Evolutionary conservation across 2,329 filamentous ascomycete genomes (phyloP), one percentile per base, ranked within the genome.

Genomic region (Diaporthe sp.): DNA sequence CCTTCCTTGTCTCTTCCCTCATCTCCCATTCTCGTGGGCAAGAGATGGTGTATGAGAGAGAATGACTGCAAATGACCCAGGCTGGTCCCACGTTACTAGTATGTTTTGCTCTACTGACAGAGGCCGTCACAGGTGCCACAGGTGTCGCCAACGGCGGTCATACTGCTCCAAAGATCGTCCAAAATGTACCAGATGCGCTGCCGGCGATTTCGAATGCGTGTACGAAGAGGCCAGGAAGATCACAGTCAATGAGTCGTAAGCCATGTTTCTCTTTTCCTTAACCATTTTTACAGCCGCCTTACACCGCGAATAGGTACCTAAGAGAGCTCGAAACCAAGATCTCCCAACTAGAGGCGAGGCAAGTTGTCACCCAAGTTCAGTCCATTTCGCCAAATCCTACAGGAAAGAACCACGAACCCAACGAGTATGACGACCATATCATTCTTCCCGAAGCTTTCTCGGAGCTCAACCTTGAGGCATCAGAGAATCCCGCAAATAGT

Each of bases 111-210:
- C 1, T 9, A 28, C 58, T 76, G 4, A 74, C 45, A 7, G 13
- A 4, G 19, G 6, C 17, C 40, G 25, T 12, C 38, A 25, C 40
- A 84, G 83, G 4, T 84, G 83, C 71, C 76, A 82, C 2, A 78
- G 80, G 22, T 84, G 83, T 72, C 81, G 83, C 7, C 79, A 80
- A 33, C 78, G 83, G 15, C 80, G 82, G 6, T 82, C 82, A 0
- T 83, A 80, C 54, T 84, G 83, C 77, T 83, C 82, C 25, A 84
- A 83, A 70, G 82, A 84, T 17, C 82, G 81, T 60, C 83, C 83
- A 2, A 77, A 75, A 28, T 84, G 83, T 61, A 80, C 80, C 35
- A 76, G 83, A 71, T 84, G 83, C 66, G 80, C 80, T 30, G 81
- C 81, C 22, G 76, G 78, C 42, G 77, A 77, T 2, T 72, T 82